Percentiles rank a stretch among this genome's conserved stretches.
Evolutionary conservation across 768 basidiomycete species (phyloP).

Genomic region (Coprinopsis strossmayeri): DNA sequence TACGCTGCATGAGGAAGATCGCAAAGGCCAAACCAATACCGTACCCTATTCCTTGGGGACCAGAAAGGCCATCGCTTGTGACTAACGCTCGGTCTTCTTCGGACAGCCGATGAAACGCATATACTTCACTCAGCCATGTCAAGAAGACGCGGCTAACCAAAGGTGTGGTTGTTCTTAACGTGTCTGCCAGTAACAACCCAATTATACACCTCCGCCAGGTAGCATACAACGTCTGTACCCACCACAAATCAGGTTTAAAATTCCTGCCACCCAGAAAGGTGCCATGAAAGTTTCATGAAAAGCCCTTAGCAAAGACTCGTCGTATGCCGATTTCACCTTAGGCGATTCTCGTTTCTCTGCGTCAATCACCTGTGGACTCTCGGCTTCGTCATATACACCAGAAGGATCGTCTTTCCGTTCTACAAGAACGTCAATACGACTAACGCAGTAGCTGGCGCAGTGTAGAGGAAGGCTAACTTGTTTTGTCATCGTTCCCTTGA

Average conservation of each 20-base stretch:
- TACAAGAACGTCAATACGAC: no score
- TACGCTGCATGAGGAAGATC: constrained; percentile 57
- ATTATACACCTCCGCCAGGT: no score
- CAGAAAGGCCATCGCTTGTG: constrained; percentile 19
- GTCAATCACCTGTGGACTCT: neutral
- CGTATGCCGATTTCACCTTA: no score
- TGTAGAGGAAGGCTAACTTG: no score
- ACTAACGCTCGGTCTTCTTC: constrained; percentile 30
- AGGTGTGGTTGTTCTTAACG: constrained; percentile 46
- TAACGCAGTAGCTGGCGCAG: no score
- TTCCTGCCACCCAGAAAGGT: constrained; percentile 41
- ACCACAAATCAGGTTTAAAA: no score
- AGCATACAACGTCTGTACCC: no score
- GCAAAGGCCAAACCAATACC: constrained; percentile 56
- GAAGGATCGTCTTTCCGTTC: no score
- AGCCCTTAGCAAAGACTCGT: constrained; percentile 44
- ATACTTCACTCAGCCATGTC: constrained; percentile 48
- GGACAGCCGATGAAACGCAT: constrained; percentile 30
- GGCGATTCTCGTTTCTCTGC: neutral
- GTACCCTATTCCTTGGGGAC: constrained; percentile 48
- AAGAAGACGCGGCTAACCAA: constrained; percentile 53
- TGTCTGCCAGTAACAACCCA: constrained; percentile 22
- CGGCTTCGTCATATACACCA: constrained; percentile 18
- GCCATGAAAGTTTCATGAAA: constrained; percentile 39
- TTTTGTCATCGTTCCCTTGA: no score